Conservation (phyloP, 345 rosid genomes). For the Heritiera fomes region DNA sequence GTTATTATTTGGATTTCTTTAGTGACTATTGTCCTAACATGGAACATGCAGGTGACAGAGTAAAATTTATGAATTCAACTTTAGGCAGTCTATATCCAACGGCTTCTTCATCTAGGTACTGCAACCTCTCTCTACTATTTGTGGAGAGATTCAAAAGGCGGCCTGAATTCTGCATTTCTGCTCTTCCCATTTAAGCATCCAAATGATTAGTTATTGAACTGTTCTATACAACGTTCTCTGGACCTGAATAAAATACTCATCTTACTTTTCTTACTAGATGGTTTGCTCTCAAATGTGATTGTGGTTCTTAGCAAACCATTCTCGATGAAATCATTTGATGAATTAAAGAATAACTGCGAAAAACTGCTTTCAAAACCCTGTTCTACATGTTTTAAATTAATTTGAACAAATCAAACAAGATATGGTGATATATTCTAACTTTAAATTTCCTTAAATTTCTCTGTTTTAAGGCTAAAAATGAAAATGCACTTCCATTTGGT, state of each 20-base stretch:
- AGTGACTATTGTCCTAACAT: constrained; percentile 28
- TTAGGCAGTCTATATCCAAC: constrained; percentile 51
- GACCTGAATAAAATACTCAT: not conserved
- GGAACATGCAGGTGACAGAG: constrained; percentile 70
- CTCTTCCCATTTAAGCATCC: constrained; percentile 8
- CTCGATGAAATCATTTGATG: constrained; percentile 2
- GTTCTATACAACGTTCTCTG: not conserved
- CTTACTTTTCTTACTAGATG: not conserved
- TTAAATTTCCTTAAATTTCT: not conserved
- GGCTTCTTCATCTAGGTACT: constrained; percentile 62
- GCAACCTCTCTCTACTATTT: constrained; percentile 4
- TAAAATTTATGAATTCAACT: constrained; percentile 50
- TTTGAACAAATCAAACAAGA: constrained; percentile 7
- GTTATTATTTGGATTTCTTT: not conserved
- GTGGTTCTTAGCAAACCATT: not conserved
- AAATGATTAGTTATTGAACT: not conserved
- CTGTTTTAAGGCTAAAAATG: constrained; percentile 6
- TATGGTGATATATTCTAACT: not conserved
- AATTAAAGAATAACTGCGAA: not conserved
- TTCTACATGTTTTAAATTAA: not conserved
- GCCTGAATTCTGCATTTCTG: not conserved
- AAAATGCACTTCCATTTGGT: not conserved
- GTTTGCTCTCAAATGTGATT: not conserved
- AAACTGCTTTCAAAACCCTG: not conserved
- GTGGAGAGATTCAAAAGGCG: constrained; percentile 13